Evolutionary conservation across 805 yeast genomes (phyloP).

Genomic region (Cyberlindnera misumaiensis): DNA sequence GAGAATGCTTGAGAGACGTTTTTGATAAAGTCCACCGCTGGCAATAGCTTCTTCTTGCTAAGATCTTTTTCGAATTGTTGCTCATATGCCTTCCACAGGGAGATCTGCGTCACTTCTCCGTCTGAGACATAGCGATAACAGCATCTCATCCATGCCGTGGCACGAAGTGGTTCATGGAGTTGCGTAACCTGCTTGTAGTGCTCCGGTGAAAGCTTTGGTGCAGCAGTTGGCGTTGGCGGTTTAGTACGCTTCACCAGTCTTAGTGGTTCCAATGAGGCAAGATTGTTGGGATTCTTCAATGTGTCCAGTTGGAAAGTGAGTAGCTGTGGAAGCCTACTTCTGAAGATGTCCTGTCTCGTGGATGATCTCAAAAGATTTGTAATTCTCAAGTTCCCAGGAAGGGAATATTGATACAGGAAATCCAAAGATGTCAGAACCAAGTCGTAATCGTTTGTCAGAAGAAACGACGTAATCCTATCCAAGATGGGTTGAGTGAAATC

Average conservation of each 20-base stretch:
- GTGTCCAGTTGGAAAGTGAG: conserved; percentile 41
- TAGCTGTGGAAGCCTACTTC: conserved; percentile 56
- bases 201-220: conserved; percentile 52
- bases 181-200: conserved; percentile 54
- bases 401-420: conserved; percentile 72
- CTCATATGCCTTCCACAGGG: conserved; percentile 94
- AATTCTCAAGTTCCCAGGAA: conserved; percentile 55
- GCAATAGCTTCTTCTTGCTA: conserved; percentile 52
- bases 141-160: conserved; percentile 91
- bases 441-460: conserved; percentile 64
- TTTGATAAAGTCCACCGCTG: conserved; percentile 95
- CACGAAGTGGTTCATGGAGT: conserved; percentile 80
- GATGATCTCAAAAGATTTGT: conserved; percentile 41
- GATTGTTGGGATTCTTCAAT: conserved; percentile 27
- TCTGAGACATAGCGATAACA: conserved; percentile 72
- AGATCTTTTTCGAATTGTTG: conserved; percentile 65
- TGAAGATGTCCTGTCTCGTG: conserved; percentile 44
- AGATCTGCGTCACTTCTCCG: conserved; percentile 91
- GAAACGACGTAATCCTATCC: conserved; percentile 47
- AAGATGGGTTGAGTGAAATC: conserved; percentile 40
- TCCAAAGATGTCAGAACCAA: conserved; percentile 68
- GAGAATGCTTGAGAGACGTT: conserved; percentile 88
- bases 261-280: conserved; percentile 19
- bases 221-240: conserved; percentile 54
- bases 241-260: conserved; percentile 51